Base-by-base conservation (phyloP, 2,329 filamentous ascomycete species). In the Phialocephala sp. region DNA sequence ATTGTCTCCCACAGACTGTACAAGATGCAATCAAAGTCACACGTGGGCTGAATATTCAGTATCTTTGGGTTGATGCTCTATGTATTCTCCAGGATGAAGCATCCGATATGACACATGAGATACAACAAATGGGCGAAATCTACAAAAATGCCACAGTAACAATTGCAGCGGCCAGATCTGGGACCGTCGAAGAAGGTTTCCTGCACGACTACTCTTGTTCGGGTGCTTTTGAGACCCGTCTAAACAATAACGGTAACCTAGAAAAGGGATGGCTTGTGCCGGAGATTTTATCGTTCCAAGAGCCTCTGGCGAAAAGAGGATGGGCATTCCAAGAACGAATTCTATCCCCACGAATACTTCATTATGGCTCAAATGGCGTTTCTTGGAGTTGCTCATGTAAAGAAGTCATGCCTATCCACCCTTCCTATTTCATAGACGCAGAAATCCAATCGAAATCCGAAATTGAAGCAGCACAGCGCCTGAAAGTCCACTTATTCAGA, bases 1-100 rank as follows among this genome's bases (percentile, higher is more conserved):
- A 27, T 5, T 32, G 2, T 27, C 24, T 63, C n/a, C 43, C 62
- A 15, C 27, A 63, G 32, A 57, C 59, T 35, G 32, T 60, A 43
- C 24, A 60, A 60, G 57, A 64, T 37, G 57, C 62, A 6, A 57
- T 64, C 15, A 11, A 45, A 14, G 27, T 60, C 36, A 60, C 62
- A 15, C 45, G 62, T 11, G 14, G n/a, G 11, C 50, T 64, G 20
- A 56, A 45, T 35, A 60, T 62, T n/a, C 20, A 37, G 9, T 68
- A 66, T 37, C 32, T 68, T 14, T 68, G 66, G 66, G 65, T 68
- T 20, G 66, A 68, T 61, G 56, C 63, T 12, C 37, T 68, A 22
- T 68, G 66, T 47, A 63, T 68, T 20, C 63, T 68, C 27, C 66
- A 68, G 35, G 63, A 68, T 27, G 52, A 56, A n/a, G 58, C 47